phyloP scores from a whole-genome alignment of 805 yeast genomes.

The Candida nonsorbophila region DNA sequence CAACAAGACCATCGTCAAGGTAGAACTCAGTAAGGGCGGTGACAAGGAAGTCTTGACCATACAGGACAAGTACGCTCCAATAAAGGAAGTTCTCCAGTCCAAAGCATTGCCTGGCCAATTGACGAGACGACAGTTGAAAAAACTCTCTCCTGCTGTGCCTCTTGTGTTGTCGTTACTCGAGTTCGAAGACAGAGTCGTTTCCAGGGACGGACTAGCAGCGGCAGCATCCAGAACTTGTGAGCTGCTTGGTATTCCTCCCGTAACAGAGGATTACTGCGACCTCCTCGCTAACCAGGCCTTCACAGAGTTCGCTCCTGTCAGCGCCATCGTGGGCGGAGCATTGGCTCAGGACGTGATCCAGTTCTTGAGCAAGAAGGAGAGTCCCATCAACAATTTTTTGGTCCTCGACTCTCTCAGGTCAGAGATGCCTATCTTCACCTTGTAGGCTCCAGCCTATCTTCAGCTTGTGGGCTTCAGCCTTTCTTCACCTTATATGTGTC shows the following conservation, averaged over 20 bases:
- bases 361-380: slow-evolving; percentile 65
- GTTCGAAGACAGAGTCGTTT: slow-evolving; percentile 20
- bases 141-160: slow-evolving; percentile 55
- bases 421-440: slow-evolving; percentile 71
- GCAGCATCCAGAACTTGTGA: slow-evolving; percentile 27
- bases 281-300: slow-evolving; percentile 43
- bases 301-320: slow-evolving; percentile 73
- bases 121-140: slow-evolving; percentile 40
- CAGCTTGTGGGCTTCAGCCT: too few relatives aligned
- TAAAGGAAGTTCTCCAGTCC: slow-evolving; percentile 27
- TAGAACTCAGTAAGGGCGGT: slow-evolving; percentile 24
- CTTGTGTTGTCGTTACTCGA: slow-evolving; percentile 54
- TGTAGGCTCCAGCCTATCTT: slow-evolving; percentile 20
- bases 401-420: slow-evolving; percentile 67
- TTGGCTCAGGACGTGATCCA: slow-evolving; percentile 89
- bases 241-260: slow-evolving; percentile 29
- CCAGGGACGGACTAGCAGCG: slow-evolving; percentile 20
- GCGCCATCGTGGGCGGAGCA: slow-evolving; percentile 87
- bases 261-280: slow-evolving; percentile 38
- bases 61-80: slow-evolving; percentile 30
- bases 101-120: slow-evolving; percentile 37
- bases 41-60: slow-evolving; percentile 40
- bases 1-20: slow-evolving; percentile 27
- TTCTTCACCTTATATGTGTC: too few relatives aligned
- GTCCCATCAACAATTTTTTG: slow-evolving; percentile 77